Conservation (phyloP, 352 stramenopile species). For the Pythium diclinum region DNA sequence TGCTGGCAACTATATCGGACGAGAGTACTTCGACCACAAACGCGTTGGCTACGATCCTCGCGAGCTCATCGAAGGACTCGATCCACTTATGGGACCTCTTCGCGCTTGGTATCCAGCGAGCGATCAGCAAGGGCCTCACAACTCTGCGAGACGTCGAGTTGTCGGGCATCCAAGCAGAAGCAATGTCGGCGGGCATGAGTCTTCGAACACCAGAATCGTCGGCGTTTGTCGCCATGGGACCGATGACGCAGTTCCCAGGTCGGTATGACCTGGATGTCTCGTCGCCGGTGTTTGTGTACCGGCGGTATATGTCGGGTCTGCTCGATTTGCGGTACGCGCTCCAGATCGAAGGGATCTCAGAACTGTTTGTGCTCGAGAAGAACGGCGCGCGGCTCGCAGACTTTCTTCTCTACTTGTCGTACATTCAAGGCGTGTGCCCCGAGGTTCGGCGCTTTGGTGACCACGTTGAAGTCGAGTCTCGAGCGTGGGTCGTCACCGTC, state of each 20-base stretch:
- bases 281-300: conserved; percentile 90
- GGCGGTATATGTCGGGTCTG: conserved; percentile 95
- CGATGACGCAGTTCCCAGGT: conserved; percentile 56
- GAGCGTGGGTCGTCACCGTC: conserved; percentile 78
- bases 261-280: conserved; percentile 76
- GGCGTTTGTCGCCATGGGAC: conserved; percentile 49
- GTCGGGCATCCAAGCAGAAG: conserved; percentile 39
- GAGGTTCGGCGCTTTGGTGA: conserved; percentile 62
- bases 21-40: not conserved
- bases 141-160: conserved; percentile 54
- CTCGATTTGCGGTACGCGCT: conserved; percentile 97
- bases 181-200: conserved; percentile 27
- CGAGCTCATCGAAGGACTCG: not conserved
- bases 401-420: conserved; percentile 74
- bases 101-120: conserved; percentile 55
- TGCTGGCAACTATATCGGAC: not conserved
- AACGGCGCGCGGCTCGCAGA: conserved; percentile 46
- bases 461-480: conserved; percentile 75
- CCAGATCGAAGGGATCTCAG: conserved; percentile 95
- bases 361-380: conserved; percentile 84
- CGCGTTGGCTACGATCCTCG: conserved; percentile 2
- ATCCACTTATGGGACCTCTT: conserved; percentile 65
- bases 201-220: conserved; percentile 43
- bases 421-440: conserved; percentile 71
- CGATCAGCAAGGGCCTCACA: conserved; percentile 25